Percentiles rank a stretch among this genome's conserved stretches.
Conservation (phyloP, 2,329 filamentous ascomycete genomes). For the Xenoacremonium recifei region DNA sequence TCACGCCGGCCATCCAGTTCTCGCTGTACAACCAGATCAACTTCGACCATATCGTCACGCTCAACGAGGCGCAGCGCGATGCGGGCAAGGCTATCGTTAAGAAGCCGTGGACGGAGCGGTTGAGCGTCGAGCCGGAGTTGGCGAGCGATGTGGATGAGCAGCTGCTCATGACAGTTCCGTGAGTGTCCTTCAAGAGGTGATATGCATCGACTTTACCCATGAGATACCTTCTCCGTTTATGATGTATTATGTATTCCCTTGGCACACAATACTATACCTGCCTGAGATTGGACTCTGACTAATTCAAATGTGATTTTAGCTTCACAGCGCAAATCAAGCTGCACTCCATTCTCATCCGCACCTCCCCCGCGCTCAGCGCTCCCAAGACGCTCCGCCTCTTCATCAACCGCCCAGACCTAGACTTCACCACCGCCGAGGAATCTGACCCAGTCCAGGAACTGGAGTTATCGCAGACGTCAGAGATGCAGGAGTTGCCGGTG, state of each 20-base stretch:
- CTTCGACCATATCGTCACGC: constrained; percentile 78
- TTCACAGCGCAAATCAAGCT: constrained; percentile 95
- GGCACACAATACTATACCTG: no score
- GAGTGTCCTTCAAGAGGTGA: constrained; percentile 34
- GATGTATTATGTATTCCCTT: no score
- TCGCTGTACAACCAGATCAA: constrained; percentile 91
- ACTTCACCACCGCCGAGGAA: constrained; percentile 76
- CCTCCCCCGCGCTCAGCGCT: constrained; percentile 66
- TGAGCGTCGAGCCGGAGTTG: constrained; percentile 71
- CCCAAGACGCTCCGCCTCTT: constrained; percentile 85
- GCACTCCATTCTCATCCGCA: constrained; percentile 83
- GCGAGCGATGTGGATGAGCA: constrained; percentile 89
- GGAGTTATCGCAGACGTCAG: constrained; percentile 72
- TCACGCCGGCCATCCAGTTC: constrained; percentile 85
- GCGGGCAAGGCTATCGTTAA: constrained; percentile 74
- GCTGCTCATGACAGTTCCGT: constrained; percentile 90
- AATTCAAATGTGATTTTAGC: no score
- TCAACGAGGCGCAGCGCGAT: constrained; percentile 74
- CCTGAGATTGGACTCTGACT: no score
- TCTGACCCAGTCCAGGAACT: constrained; percentile 71
- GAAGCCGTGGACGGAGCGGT: constrained; percentile 87
- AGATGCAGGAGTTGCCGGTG: constrained; percentile 84
- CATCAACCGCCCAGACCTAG: constrained; percentile 82
- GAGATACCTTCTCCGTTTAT: no score
- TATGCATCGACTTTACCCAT: no score